Base-by-base conservation (phyloP, 2,329 filamentous ascomycete genomes). In the Westerdykella sp. region DNA sequence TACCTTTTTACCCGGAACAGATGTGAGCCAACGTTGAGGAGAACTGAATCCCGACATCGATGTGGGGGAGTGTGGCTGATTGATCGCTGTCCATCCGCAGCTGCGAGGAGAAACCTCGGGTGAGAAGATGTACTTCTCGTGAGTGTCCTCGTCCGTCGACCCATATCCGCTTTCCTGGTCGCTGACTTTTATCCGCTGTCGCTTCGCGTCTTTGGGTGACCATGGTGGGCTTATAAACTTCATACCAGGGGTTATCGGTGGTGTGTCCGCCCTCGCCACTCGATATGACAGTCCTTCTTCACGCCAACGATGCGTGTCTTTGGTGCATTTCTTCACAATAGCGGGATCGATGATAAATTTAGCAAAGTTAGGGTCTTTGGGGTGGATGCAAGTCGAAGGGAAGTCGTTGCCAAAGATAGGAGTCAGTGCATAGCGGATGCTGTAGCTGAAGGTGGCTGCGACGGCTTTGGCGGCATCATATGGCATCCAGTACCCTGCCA, bases 401-500 rank as follows among this genome's bases (percentile, higher is more conserved):
- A 98, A 98, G 34, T 81, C 77, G 11, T 81, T 78, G 0, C 93
- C 93, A 63, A 98, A 98, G 46, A 98, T 75, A 5, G 93, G 93
- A 7, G 93, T 93, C 42, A 98, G 71, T 0, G 86, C 90, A 45
- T 83, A 83, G 12, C 91, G 83, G 48, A 98, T 94, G 30, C 78
- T 72, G 63, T 83, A 81, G 69, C 91, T 97, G 65, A 97, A 97
- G 1, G 87, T 96, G 4, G 87, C 79, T 57, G 90, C 94, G 40
- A 98, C 73, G 10, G 88, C 89, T 67, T 79, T 85, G 37, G 93
- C 93, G 53, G 89, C 94, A 32, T 80, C 72, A 57, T 83, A 97
- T 2, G 91, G 91, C 79, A 97, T 88, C 93, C 93, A 98, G 68
- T 97, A 98, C 28, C 93, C 89, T 95, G 32, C 47, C 28, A 43